Conservation (phyloP, 2,329 filamentous ascomycete species). For the Hymenoscyphus fraxineus region DNA sequence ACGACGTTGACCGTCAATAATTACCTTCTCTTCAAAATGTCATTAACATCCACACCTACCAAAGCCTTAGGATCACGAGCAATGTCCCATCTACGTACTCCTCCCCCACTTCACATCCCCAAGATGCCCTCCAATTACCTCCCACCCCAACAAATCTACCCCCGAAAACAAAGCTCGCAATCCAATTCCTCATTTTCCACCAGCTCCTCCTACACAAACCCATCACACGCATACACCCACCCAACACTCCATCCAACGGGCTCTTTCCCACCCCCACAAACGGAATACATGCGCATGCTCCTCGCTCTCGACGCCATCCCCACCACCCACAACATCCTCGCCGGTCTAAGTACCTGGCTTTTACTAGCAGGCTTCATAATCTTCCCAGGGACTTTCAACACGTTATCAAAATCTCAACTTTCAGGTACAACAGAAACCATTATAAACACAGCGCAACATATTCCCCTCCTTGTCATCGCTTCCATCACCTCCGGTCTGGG, state of each 20-base stretch:
- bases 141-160: constrained; percentile 6
- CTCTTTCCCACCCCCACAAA: constrained; percentile 26
- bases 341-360: constrained; percentile 30
- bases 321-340: constrained; percentile 30
- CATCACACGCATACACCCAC: background rate
- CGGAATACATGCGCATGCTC: constrained; percentile 32
- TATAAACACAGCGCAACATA: constrained; percentile 23
- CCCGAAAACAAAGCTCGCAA: background rate
- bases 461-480: constrained; percentile 26
- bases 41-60: constrained; percentile 11
- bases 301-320: constrained; percentile 31
- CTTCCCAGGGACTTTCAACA: constrained; percentile 32
- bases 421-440: constrained; percentile 15
- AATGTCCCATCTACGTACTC: constrained; percentile 9
- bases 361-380: constrained; percentile 32
- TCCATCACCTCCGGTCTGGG: constrained; percentile 26
- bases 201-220: constrained; percentile 2
- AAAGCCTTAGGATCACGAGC: constrained; percentile 5
- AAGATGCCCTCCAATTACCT: background rate
- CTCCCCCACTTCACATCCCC: constrained; percentile 4
- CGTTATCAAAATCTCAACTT: constrained; percentile 13
- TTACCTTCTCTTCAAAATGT: background rate
- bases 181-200: constrained; percentile 8
- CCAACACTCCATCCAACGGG: constrained; percentile 14
- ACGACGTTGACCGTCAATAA: background rate